Evolutionary conservation across 2,329 filamentous ascomycete genomes (phyloP).

Genomic region (Aquanectria penicillioides): DNA sequence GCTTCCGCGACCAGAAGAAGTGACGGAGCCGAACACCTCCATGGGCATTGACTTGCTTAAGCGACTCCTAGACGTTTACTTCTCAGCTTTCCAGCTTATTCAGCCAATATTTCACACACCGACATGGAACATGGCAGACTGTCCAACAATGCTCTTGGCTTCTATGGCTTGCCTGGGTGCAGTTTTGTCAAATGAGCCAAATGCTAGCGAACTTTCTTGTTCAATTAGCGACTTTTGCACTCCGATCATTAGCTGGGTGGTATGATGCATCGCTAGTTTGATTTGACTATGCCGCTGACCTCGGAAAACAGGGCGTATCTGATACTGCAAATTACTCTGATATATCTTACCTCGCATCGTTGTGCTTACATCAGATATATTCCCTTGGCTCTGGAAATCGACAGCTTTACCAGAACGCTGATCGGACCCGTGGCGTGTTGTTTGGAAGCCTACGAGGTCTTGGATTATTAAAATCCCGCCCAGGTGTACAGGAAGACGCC

Average conservation of each 20-base stretch:
- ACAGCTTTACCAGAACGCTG: conserved; percentile 43
- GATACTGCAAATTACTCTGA: conserved; percentile 39
- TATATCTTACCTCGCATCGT: conserved; percentile 40
- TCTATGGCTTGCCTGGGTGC: conserved; percentile 45
- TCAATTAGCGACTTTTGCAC: conserved; percentile 40
- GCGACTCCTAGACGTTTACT: conserved; percentile 38
- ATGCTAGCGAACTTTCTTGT: conserved; percentile 27
- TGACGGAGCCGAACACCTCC: conserved; percentile 19
- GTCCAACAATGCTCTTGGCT: conserved; percentile 39
- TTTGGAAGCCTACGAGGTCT: conserved; percentile 42
- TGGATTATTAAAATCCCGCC: conserved; percentile 37
- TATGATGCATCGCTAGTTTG: conserved; percentile 10
- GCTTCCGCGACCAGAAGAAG: conserved; percentile 26
- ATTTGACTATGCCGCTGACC: not conserved
- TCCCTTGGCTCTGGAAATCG: conserved; percentile 46
- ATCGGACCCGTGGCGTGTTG: conserved; percentile 41
- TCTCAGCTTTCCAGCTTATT: conserved; percentile 41
- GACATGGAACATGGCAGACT: conserved; percentile 38
- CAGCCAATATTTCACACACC: conserved; percentile 44
- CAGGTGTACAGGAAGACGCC: conserved; percentile 8
- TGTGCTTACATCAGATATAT: conserved; percentile 46
- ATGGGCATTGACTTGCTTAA: conserved; percentile 35
- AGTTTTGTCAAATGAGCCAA: conserved; percentile 29
- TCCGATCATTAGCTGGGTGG: conserved; percentile 43
- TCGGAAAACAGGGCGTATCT: conserved; percentile 30